Evolutionary conservation across 2,329 filamentous ascomycete species (phyloP).

Genomic region (Ophiostoma perfectum): DNA sequence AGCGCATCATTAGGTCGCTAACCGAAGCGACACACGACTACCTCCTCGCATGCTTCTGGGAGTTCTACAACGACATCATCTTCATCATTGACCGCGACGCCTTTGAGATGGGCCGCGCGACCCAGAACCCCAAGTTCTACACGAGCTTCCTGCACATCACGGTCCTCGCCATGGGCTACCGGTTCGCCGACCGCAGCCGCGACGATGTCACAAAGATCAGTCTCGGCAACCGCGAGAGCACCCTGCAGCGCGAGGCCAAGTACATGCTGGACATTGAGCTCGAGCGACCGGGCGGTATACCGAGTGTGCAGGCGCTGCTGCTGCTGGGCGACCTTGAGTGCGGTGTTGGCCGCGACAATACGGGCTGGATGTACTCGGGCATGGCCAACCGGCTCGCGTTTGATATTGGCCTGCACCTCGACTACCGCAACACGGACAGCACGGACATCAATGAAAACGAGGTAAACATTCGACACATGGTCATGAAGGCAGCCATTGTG

Average conservation of each 20-base stretch:
- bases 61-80: slow-evolving; percentile 46
- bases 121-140: slow-evolving; percentile 45
- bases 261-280: slow-evolving; percentile 50
- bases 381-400: slow-evolving; percentile 44
- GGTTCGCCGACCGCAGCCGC: slow-evolving; percentile 45
- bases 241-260: slow-evolving; percentile 49
- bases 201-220: slow-evolving; percentile 45
- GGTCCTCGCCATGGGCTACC: slow-evolving; percentile 48
- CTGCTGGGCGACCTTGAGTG: slow-evolving; percentile 50
- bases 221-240: slow-evolving; percentile 45
- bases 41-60: slow-evolving; percentile 48
- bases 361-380: slow-evolving; percentile 50
- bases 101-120: slow-evolving; percentile 44
- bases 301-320: slow-evolving; percentile 48
- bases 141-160: slow-evolving; percentile 48
- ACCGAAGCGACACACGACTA: slow-evolving; percentile 46
- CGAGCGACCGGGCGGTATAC: slow-evolving; percentile 47
- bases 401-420: slow-evolving; percentile 46
- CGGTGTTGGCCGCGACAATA: slow-evolving; percentile 48
- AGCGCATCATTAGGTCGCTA: slow-evolving; percentile 44
- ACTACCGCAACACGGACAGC: slow-evolving; percentile 37
- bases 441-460: slow-evolving; percentile 43
- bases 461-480: slow-evolving; percentile 45
- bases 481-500: slow-evolving; percentile 47
- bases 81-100: slow-evolving; percentile 46